Conservation (phyloP, 257 asterid species). For the Lycium barbarum region DNA sequence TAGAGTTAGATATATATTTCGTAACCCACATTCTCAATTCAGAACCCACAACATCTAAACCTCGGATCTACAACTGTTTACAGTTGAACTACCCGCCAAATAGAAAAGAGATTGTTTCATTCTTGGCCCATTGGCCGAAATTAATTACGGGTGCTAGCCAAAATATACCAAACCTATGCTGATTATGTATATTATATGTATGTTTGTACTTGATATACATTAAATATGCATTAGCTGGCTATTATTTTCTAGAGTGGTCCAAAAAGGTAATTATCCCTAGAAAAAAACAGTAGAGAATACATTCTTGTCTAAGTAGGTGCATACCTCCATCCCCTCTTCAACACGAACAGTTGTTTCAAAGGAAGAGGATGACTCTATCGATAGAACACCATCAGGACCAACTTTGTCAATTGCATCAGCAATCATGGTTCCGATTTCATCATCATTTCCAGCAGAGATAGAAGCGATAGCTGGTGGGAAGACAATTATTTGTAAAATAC, state of each 20-base stretch:
- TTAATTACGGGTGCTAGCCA: too few species aligned
- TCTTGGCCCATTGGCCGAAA: too few species aligned
- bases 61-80: neutral
- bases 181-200: too few species aligned
- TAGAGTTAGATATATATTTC: neutral
- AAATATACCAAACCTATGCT: too few species aligned
- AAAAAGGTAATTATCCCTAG: too few species aligned
- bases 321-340: conserved; percentile 99
- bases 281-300: neutral
- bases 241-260: too few species aligned
- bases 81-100: neutral
- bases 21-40: conserved; percentile 13
- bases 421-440: conserved; percentile 79
- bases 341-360: conserved; percentile 95
- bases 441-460: conserved; percentile 95
- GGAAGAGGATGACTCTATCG: conserved; percentile 96
- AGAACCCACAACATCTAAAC: conserved; percentile 1
- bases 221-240: too few species aligned
- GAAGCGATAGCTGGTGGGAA: conserved; percentile 75
- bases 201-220: too few species aligned
- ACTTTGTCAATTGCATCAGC: conserved; percentile 98
- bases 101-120: neutral
- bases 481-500: conserved; percentile 7
- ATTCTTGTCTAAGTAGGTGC: conserved; percentile 27
- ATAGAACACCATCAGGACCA: conserved; percentile 98